These are phyloP conservation scores for Penicillium glabrum DNA, from an alignment of 2,329 filamentous ascomycete genomes.

Conservation along the genomic window DNA sequence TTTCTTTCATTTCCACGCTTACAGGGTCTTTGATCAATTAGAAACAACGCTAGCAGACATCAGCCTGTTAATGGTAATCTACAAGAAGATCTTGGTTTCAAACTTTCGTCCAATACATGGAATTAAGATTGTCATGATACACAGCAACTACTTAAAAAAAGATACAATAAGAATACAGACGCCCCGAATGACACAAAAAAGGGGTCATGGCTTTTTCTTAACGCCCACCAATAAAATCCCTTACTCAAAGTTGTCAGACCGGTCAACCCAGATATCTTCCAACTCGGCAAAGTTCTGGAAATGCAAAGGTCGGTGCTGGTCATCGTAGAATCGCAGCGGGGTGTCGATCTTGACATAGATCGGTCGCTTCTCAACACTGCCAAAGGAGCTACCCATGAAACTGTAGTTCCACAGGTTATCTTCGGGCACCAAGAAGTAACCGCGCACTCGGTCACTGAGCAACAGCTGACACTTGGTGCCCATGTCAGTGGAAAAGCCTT, in stretches of 20 bases:
- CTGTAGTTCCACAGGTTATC: slow-evolving; percentile 94
- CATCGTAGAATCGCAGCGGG: slow-evolving; percentile 85
- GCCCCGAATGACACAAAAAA: slow-evolving; percentile 8
- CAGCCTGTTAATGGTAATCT: not conserved
- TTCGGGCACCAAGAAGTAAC: slow-evolving; percentile 95
- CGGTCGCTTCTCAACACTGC: slow-evolving; percentile 83
- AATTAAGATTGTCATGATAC: not conserved
- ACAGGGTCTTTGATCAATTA: not conserved
- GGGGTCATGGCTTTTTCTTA: slow-evolving; percentile 15
- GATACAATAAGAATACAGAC: slow-evolving; percentile 17
- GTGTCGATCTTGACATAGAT: slow-evolving; percentile 93
- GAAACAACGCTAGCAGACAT: not conserved
- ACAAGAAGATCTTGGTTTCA: not conserved
- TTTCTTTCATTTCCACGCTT: not conserved
- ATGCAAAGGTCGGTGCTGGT: slow-evolving; percentile 86
- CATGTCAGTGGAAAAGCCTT: slow-evolving; percentile 88
- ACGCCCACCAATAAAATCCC: slow-evolving; percentile 19
- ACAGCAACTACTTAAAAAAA: not conserved
- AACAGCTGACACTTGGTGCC: slow-evolving; percentile 94
- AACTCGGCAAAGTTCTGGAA: slow-evolving; percentile 97
- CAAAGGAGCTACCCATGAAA: slow-evolving; percentile 92
- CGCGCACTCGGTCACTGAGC: slow-evolving; percentile 87
- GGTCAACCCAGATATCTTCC: slow-evolving; percentile 94
- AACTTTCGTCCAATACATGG: not conserved
- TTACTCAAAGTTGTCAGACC: slow-evolving; percentile 88